Evolutionary conservation across 164 flowering plant species (phyloP).

Genomic region (Nelumbo lutea): DNA sequence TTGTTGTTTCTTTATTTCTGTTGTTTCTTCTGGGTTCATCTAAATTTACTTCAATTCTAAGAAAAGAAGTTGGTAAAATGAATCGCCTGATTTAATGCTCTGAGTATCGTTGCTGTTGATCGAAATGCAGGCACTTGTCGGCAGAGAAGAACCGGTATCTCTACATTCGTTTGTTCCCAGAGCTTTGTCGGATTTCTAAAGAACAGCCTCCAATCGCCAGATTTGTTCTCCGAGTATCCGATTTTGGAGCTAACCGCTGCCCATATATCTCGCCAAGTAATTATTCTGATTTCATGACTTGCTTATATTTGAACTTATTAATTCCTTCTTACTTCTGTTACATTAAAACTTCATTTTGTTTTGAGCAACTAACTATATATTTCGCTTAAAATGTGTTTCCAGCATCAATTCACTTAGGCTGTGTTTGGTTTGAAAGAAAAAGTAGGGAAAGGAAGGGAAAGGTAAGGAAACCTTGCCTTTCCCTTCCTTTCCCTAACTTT

Average conservation of each 20-base stretch:
- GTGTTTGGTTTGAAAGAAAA: no score
- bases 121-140: constrained; percentile 54
- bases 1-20: neutral
- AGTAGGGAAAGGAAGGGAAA: no score
- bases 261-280: constrained; percentile 64
- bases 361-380: no score
- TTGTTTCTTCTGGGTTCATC: neutral
- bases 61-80: neutral
- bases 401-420: no score
- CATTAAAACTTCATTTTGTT: no score
- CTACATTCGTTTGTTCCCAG: constrained; percentile 70
- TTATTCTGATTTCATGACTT: neutral
- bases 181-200: constrained; percentile 50
- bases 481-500: no score
- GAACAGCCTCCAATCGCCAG: constrained; percentile 87
- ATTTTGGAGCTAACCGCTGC: constrained; percentile 40
- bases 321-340: no score
- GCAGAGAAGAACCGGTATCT: constrained; percentile 75
- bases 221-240: constrained; percentile 62
- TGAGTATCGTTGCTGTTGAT: neutral
- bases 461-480: no score
- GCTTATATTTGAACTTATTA: neutral
- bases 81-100: neutral
- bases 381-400: no score
- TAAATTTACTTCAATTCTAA: neutral